A percentile compares a stretch with the other conserved stretches of the same genome.
phyloP scores from a whole-genome alignment of 148 eudicot genomes.

The Dianthus caryophyllus region DNA sequence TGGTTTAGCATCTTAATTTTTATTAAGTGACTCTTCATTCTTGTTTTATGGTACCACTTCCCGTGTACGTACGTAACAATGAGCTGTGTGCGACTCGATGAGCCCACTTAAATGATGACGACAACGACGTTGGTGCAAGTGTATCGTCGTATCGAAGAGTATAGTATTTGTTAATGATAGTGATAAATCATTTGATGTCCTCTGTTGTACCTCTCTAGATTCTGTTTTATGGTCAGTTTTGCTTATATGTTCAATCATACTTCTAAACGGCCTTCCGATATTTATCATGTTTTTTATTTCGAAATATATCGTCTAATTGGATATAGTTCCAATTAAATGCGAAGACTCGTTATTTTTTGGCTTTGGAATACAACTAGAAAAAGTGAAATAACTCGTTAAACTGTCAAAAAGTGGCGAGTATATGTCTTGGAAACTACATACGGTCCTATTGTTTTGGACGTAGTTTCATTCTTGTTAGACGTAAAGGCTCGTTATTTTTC shows the following conservation, averaged over 20 bases:
- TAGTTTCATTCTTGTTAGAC: too few relatives aligned
- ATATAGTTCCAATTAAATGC: too few relatives aligned
- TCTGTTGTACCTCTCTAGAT: conserved; percentile 7
- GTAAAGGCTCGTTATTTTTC: too few relatives aligned
- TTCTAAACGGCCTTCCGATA: neutral
- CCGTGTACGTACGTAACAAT: neutral
- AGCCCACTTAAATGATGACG: conserved; percentile 22
- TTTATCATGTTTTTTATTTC: neutral
- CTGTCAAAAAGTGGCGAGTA: too few relatives aligned
- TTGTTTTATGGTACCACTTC: neutral
- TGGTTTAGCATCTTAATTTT: conserved; percentile 6
- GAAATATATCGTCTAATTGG: neutral
- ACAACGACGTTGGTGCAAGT: neutral
- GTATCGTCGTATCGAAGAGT: too few relatives aligned
- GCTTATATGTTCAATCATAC: neutral
- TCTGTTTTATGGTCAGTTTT: conserved; percentile 20
- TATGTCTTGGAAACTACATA: too few relatives aligned
- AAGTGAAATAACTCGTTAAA: too few relatives aligned
- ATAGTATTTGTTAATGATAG: conserved; percentile 23
- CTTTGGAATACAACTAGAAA: too few relatives aligned
- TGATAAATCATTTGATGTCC: conserved; percentile 21
- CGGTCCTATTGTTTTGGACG: too few relatives aligned
- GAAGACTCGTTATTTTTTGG: too few relatives aligned
- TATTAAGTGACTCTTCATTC: conserved; percentile 5
- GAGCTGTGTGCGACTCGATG: conserved; percentile 10